Conservation (phyloP, 352 stramenopile species). For the Porosira glacialis region DNA sequence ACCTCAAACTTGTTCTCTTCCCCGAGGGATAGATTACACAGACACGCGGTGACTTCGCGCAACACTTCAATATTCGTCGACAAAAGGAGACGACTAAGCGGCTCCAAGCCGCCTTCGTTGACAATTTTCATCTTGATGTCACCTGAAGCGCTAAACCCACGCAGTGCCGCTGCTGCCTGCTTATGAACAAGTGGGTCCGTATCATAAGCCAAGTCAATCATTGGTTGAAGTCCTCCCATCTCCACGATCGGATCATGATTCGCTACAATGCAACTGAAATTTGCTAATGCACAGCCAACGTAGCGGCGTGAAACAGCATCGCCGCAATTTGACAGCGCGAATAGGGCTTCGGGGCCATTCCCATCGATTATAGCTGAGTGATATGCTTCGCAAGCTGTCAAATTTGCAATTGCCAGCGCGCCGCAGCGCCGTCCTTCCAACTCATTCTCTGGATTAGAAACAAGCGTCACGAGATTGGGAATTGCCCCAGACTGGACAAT, state of each 20-base stretch:
- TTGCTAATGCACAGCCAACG: conserved; percentile 90
- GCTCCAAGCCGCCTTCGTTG: conserved; percentile 92
- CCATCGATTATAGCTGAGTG: conserved; percentile 89
- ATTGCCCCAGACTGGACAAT: conserved; percentile 92
- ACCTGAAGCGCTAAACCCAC: conserved; percentile 87
- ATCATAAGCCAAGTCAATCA: conserved; percentile 89
- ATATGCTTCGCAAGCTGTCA: conserved; percentile 92
- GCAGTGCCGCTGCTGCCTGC: conserved; percentile 88
- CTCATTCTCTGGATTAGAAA: conserved; percentile 84
- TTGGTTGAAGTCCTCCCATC: conserved; percentile 90
- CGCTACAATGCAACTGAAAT: conserved; percentile 88
- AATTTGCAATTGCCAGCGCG: conserved; percentile 90
- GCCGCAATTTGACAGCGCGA: conserved; percentile 87
- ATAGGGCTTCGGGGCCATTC: conserved; percentile 87
- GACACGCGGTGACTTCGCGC: conserved; percentile 87
- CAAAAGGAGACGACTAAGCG: conserved; percentile 86
- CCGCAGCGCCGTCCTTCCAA: conserved; percentile 90
- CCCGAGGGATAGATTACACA: conserved; percentile 92
- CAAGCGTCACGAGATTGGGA: conserved; percentile 40
- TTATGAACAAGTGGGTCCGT: conserved; percentile 91
- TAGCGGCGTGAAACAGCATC: conserved; percentile 90
- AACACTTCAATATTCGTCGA: conserved; percentile 90
- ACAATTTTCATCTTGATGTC: conserved; percentile 95
- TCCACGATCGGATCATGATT: conserved; percentile 93
- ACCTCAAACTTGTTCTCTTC: conserved; percentile 98